Percentiles rank a stretch among this genome's conserved stretches.
These are phyloP conservation scores for Cladosporium sp. DNA, from an alignment of 2,329 filamentous ascomycete species.

Conservation along the genomic window DNA sequence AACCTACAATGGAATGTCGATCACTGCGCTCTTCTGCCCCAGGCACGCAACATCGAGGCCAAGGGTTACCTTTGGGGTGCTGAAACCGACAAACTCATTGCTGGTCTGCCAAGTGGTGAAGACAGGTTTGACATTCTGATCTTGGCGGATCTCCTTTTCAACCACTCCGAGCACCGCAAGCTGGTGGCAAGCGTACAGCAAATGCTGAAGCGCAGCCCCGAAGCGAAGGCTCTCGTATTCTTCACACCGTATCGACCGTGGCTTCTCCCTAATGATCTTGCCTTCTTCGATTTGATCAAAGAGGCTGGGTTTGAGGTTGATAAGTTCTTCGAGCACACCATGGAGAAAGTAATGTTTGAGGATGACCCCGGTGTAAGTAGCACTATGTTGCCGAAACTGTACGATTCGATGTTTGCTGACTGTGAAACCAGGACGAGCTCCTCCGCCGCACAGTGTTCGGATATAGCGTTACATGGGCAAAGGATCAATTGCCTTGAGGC, in stretches of 20 bases:
- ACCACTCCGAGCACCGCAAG: slow-evolving; percentile 81
- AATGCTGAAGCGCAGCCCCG: slow-evolving; percentile 59
- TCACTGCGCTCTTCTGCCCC: slow-evolving; percentile 49
- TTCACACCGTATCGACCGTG: slow-evolving; percentile 94
- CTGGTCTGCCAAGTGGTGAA: slow-evolving; percentile 51
- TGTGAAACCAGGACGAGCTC: slow-evolving; percentile 62
- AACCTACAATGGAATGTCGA: slow-evolving; percentile 77
- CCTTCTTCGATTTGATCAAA: slow-evolving; percentile 78
- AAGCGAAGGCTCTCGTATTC: slow-evolving; percentile 75
- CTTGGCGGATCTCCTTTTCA: slow-evolving; percentile 86
- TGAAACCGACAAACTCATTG: slow-evolving; percentile 58
- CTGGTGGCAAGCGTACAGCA: slow-evolving; percentile 70
- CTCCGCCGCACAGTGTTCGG: slow-evolving; percentile 80
- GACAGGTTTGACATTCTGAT: slow-evolving; percentile 75
- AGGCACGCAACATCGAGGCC: slow-evolving; percentile 41
- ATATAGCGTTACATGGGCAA: slow-evolving; percentile 67
- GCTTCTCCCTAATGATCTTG: slow-evolving; percentile 80
- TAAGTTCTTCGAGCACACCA: slow-evolving; percentile 75
- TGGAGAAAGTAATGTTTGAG: slow-evolving; percentile 87
- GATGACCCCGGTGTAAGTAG: slow-evolving; percentile 71
- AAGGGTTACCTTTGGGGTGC: slow-evolving; percentile 82
- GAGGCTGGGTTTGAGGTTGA: slow-evolving; percentile 72
- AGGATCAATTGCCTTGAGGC: slow-evolving; percentile 16
- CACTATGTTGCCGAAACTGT: background rate
- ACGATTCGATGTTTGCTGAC: background rate